Evolutionary conservation across 1,284 basidiomycete species (phyloP).

Genomic region (Sporisorium sorghi): DNA sequence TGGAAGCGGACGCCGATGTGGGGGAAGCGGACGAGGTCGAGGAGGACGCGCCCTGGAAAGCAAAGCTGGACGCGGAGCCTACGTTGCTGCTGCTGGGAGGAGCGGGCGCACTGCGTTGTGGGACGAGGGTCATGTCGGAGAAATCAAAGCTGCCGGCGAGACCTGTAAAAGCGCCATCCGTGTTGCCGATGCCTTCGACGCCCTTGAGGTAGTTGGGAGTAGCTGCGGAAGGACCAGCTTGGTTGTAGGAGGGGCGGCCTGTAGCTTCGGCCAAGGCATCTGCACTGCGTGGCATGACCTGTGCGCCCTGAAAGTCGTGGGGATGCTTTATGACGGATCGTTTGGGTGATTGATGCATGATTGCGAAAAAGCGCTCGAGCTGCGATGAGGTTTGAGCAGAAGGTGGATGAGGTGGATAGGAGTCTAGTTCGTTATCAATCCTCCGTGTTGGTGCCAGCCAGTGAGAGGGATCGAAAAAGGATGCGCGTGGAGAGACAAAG

Average conservation of each 20-base stretch:
- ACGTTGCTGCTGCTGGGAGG: conserved; percentile 33
- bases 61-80: conserved; percentile 17
- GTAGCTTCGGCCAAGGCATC: conserved; percentile 45
- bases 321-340: conserved; percentile 63
- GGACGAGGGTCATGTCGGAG: conserved; percentile 52
- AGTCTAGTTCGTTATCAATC: too few species aligned
- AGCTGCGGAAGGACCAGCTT: conserved; percentile 16
- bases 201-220: conserved; percentile 44
- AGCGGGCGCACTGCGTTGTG: conserved; percentile 61
- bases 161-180: conserved; percentile 32
- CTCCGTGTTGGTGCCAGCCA: not conserved
- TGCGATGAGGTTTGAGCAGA: not conserved
- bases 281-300: conserved; percentile 47
- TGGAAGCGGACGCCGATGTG: conserved; percentile 11
- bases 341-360: conserved; percentile 56
- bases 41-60: conserved; percentile 9
- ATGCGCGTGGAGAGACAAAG: too few species aligned
- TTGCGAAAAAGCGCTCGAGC: conserved; percentile 5
- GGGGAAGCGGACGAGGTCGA: conserved; percentile 24
- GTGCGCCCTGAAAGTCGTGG: conserved; percentile 61
- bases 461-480: not conserved
- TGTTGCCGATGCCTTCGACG: conserved; percentile 37
- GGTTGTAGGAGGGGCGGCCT: conserved; percentile 11
- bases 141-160: conserved; percentile 43
- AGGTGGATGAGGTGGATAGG: not conserved